These are phyloP conservation scores for Rutstroemia sp. DNA, from an alignment of 2,329 filamentous ascomycete genomes.

Conservation along the genomic window DNA sequence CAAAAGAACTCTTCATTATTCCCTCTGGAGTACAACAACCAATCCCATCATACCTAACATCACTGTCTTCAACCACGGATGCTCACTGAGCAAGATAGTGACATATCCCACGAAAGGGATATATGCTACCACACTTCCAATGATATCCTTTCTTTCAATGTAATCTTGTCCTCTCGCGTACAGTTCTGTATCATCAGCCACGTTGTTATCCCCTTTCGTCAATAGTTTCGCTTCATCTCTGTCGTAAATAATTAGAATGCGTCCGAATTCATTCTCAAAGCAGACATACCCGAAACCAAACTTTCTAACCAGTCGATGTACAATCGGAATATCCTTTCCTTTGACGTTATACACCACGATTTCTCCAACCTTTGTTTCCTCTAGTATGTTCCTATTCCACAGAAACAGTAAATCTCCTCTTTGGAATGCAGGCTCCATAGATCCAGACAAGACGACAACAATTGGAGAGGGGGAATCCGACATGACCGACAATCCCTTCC, in stretches of 20 bases:
- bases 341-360: constrained; percentile 70
- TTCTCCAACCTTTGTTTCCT: constrained; percentile 61
- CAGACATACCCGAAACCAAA: constrained; percentile 49
- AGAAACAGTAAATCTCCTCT: constrained; percentile 51
- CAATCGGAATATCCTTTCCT: constrained; percentile 93
- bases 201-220: constrained; percentile 97
- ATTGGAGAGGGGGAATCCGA: constrained; percentile 54
- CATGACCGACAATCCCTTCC: constrained; percentile 62
- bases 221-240: constrained; percentile 63
- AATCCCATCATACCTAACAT: constrained; percentile 94
- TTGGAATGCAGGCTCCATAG: constrained; percentile 56
- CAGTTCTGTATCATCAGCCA: constrained; percentile 83
- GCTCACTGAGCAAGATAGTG: constrained; percentile 88
- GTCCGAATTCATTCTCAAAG: neutral
- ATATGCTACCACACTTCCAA: constrained; percentile 86
- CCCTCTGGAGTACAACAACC: constrained; percentile 84
- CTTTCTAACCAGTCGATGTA: constrained; percentile 81
- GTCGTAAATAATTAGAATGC: neutral
- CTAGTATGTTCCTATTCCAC: constrained; percentile 46
- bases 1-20: constrained; percentile 40
- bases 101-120: constrained; percentile 95
- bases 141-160: constrained; percentile 79
- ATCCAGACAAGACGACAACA: constrained; percentile 53
- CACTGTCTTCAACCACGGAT: constrained; percentile 94
- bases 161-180: constrained; percentile 85